Evolutionary conservation across 2,329 filamentous ascomycete species (phyloP), one percentile per base, ranked within the genome.

Genomic region (Scleromitrula shiraiana): DNA sequence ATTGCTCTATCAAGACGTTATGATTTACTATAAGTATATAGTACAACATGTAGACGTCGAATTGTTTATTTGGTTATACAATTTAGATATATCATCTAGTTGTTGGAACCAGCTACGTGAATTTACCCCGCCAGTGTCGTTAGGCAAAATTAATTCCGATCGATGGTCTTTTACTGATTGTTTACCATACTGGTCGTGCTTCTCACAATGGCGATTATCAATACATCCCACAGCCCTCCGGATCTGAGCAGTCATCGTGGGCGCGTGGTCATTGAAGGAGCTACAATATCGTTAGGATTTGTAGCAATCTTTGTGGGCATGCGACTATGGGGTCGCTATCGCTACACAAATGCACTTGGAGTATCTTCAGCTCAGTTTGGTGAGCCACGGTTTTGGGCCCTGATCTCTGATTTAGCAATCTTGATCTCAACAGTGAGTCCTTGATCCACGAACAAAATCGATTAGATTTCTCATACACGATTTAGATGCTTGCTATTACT

Each of bases 301-400:
- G 50, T 50, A 9, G 33, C 35, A 10, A 42, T 52, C n/a, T 26
- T 52, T 22, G 50, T 52, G 30, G 41, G 24, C 33, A 24, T 52
- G 8, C 24, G 50, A 37, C 30, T 52, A 46, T 52, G 50, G 50
- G 50, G 46, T 29, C 50, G 50, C 14, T 52, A 49, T 35, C 43
- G 41, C 17, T 52, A 41, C 29, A 49, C 19, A 7, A 26, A 8
- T 29, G 38, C 24, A 2, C 32, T 41, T 32, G 38, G 41, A 15
- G 7, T 33, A 8, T 45, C 36, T 14, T 23, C 35, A 17, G 14
- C 42, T 27, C 24, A 38, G 20, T 37, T 50, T 23, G 50, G 50
- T 14, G 46, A 50, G 7, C 33, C 36, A 15, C 29, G 42, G 22
- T 50, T 43, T 26, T 50, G 46, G 50, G 35, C 50, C 20, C 19